Base-by-base conservation (phyloP, 768 basidiomycete genomes). In the Inosperma sp. region DNA sequence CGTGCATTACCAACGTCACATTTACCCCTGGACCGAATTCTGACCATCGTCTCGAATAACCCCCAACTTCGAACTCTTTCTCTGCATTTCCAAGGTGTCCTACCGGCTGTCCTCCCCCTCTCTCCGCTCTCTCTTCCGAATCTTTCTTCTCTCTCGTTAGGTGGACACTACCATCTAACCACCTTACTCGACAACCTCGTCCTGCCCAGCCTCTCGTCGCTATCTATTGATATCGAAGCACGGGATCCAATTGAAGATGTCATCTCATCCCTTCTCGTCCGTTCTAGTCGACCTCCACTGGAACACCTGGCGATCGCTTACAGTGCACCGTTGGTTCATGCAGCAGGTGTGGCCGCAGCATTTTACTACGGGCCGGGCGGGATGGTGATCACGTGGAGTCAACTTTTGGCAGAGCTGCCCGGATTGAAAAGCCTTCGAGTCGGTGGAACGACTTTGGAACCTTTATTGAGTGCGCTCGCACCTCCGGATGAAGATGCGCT, bases 221-320 rank as follows among this genome's bases (percentile, higher is more conserved):
- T 89, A 13, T 79, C 72, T 2, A 68, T 89, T 37, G 84, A 88
- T 61, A 78, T 89, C 52, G 86, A 88, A 62, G 73, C 81, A 1
- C 78, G 88, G n/a, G 84, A 87, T 54, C 78, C 84, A 0, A 74
- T 87, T 50, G 87, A 88, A 60, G 85, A 88, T 39, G 76, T 76
- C n/a, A 78, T 89, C 44, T 72, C 77, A 12, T 70, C 71, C 45
- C 75, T 90, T 36, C 71, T 86, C 23, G 61, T 74, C 17, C 79
- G 87, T 22, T 86, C 84, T 0, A 72, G 73, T 23, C 69, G 76
- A 30, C 83, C 86, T 0, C 72, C 76, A 0, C 61, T 90, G 7
- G 73, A 73, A 9, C 73, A 75, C 21, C 77, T 90, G 51, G 79
- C 81, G 2, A 74, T 89, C 50, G 81, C 79, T 0, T 87, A 86